Evolutionary conservation across 192 early-diverging fungal species (phyloP).

Genomic region (Coemansia sp.): DNA sequence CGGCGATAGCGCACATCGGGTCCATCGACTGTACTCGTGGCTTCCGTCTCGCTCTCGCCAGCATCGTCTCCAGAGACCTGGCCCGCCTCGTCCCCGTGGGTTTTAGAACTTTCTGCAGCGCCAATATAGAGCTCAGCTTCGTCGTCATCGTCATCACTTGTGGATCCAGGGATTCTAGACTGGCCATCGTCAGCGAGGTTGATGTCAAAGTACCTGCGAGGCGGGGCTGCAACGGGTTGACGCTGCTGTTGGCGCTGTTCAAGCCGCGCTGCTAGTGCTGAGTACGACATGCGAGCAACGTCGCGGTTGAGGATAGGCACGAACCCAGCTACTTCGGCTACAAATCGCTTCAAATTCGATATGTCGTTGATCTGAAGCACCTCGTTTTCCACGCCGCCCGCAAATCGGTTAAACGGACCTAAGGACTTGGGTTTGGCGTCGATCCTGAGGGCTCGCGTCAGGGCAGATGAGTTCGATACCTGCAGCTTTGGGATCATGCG

Average conservation of each 20-base stretch:
- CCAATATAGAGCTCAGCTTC: neutral
- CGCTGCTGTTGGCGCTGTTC: neutral
- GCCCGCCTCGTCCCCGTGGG: slow-evolving; percentile 1
- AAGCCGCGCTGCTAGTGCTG: neutral
- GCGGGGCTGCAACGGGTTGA: neutral
- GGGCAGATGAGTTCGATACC: neutral
- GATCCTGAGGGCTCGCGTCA: neutral
- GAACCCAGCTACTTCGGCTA: slow-evolving; percentile 3
- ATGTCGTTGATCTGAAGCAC: neutral
- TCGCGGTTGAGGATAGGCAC: slow-evolving; percentile 35
- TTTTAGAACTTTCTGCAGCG: neutral
- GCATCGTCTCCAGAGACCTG: neutral
- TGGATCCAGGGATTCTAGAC: neutral
- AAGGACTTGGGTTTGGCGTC: neutral
- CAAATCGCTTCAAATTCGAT: neutral
- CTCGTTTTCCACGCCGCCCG: neutral
- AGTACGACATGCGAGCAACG: slow-evolving; percentile 9
- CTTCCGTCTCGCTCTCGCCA: neutral
- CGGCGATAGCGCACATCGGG: slow-evolving; percentile 10
- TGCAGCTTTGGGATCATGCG: neutral
- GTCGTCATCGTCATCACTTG: slow-evolving; percentile 2
- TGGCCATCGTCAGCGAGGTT: neutral
- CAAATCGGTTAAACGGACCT: neutral
- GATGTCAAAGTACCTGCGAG: slow-evolving; percentile 21
- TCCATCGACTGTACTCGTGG: neutral